These are phyloP conservation scores for Asclepias syriaca DNA, from an alignment of 257 asterid genomes.

Conservation along the genomic window DNA sequence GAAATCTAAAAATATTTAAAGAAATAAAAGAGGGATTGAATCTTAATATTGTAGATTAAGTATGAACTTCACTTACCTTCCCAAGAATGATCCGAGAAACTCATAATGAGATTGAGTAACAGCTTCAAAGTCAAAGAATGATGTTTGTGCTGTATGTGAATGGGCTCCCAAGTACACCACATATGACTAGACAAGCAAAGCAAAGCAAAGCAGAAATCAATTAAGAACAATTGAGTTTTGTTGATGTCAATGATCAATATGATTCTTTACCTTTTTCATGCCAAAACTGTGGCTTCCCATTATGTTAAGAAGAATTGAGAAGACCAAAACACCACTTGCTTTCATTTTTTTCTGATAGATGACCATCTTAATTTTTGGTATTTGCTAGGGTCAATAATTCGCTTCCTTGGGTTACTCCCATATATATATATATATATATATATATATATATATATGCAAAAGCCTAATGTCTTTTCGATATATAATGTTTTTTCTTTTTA, in stretches of 20 bases:
- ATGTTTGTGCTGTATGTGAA: slow-evolving; percentile 48
- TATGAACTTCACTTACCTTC: slow-evolving; percentile 39
- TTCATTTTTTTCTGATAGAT: slow-evolving; percentile 30
- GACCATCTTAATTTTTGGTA: too few species aligned
- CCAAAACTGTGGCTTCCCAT: slow-evolving; percentile 68
- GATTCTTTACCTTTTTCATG: slow-evolving; percentile 49
- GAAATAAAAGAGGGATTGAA: too few species aligned
- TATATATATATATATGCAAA: too few species aligned
- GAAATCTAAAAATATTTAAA: slow-evolving; percentile 1
- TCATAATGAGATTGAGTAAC: slow-evolving; percentile 60
- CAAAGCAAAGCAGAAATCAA: neutral
- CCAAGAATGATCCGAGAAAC: slow-evolving; percentile 76
- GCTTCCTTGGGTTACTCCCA: too few species aligned
- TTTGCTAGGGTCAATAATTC: too few species aligned
- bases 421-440: too few species aligned
- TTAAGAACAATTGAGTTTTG: slow-evolving; percentile 1
- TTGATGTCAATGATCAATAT: neutral
- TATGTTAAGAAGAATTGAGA: slow-evolving; percentile 40
- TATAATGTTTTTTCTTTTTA: too few species aligned
- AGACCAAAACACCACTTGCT: slow-evolving; percentile 35
- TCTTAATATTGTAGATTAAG: too few species aligned
- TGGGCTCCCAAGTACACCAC: slow-evolving; percentile 94
- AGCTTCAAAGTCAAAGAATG: slow-evolving; percentile 52
- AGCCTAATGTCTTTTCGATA: too few species aligned
- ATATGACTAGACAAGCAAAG: slow-evolving; percentile 43